Base-by-base conservation (phyloP, 2,329 filamentous ascomycete species). In the Aspergillus pseudonomiae region DNA sequence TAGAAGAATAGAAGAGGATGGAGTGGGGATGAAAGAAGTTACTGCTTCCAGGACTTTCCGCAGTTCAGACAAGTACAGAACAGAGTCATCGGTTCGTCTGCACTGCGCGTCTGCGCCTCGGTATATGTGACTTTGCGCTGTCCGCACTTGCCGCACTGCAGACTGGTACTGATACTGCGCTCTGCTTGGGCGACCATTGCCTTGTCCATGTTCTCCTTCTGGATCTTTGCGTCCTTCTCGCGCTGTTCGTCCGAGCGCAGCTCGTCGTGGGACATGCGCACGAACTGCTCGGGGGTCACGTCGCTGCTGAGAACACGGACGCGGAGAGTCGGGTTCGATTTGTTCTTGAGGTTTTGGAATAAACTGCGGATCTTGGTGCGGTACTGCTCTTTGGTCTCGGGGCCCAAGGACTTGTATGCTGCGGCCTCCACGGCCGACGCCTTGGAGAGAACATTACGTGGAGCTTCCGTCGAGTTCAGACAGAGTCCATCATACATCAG, bases 201-300 rank as follows among this genome's bases (percentile, higher is more conserved):
- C 79, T 94, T 93, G 83, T 93, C 93, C 91, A 98, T 94, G 80
- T 99, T 99, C 80, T 97, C 93, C 80, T 91, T 88, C 76, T 93
- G 86, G 57, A 97, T 85, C 77, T 88, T 88, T 70, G 86, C 82
- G 70, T 97, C 93, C 74, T 90, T 87, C 71, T 88, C 88, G 65
- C 89, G 88, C 79, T 92, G 91, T 78, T 95, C 89, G 57, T 89
- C 90, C 55, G 91, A 95, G 82, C 96, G 96, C 76, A 99, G 87
- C 78, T 98, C 94, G 61, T 97, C 91, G 71, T 92, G 89, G 10
- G 88, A 87, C 95, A 99, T 97, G 72, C 83, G 82, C 62, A 97
- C 93, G 71, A 99, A 96, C 41, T 84, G 83, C 2, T 88, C 86
- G 0, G 93, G 82, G 0, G 85, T 69, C 64, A 98, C 91, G 32